phyloP scores from a whole-genome alignment of 2,329 filamentous ascomycete species.

The Clonostachys sp. region DNA sequence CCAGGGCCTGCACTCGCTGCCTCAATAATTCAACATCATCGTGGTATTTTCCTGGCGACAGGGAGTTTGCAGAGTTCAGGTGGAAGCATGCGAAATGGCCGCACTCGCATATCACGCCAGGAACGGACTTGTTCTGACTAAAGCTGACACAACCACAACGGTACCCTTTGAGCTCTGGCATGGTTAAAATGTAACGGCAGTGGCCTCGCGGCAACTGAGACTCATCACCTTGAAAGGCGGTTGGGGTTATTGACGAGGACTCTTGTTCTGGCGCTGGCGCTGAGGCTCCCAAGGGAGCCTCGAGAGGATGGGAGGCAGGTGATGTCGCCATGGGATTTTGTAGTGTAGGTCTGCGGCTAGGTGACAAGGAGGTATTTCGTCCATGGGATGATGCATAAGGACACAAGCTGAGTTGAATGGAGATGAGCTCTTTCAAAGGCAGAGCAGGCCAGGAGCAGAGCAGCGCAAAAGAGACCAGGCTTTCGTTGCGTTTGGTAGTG shows the following conservation, averaged over 20 bases:
- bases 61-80: constrained; percentile 37
- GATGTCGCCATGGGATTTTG: constrained; percentile 15
- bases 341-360: too few species aligned
- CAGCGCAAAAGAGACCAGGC: too few species aligned
- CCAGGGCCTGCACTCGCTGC: constrained; percentile 3
- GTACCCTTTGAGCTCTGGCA: constrained; percentile 51
- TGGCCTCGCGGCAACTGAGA: constrained; percentile 49
- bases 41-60: constrained; percentile 44
- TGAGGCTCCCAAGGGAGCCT: background rate
- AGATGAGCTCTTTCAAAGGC: too few species aligned
- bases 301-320: constrained; percentile 10
- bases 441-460: too few species aligned
- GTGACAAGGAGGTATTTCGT: too few species aligned
- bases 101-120: constrained; percentile 52
- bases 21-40: constrained; percentile 15
- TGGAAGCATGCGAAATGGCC: constrained; percentile 59
- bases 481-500: too few species aligned
- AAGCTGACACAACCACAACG: constrained; percentile 56
- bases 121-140: constrained; percentile 45
- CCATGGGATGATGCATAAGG: too few species aligned
- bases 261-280: background rate
- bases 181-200: constrained; percentile 54
- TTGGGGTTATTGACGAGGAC: constrained; percentile 10
- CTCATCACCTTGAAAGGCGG: constrained; percentile 25
- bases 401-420: too few species aligned